These are phyloP conservation scores for Brassica incana DNA, from an alignment of 345 rosid species.

Conservation along the genomic window DNA sequence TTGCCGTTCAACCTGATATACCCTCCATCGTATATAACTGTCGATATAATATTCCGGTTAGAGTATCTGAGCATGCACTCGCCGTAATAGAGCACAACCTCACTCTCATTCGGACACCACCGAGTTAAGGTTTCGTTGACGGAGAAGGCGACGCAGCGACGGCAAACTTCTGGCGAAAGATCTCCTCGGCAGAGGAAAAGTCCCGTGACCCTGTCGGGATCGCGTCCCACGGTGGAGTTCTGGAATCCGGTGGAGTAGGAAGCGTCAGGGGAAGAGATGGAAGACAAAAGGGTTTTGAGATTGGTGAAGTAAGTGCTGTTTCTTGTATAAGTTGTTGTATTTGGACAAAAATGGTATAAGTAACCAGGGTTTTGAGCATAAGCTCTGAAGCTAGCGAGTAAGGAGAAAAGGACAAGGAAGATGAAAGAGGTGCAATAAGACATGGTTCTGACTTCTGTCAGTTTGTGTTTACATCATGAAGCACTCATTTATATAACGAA, in stretches of 20 bases:
- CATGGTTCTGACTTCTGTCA: conserved; percentile 4
- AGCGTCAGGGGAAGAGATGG: conserved; percentile 28
- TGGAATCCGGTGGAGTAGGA: conserved; percentile 40
- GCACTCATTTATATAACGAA: no score
- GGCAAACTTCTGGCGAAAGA: conserved; percentile 25
- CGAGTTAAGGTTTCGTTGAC: background rate
- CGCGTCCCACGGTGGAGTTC: conserved; percentile 40
- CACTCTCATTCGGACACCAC: conserved; percentile 33
- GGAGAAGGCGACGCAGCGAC: conserved; percentile 32
- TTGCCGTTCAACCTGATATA: background rate
- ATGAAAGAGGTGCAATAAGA: background rate
- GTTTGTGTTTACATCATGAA: background rate
- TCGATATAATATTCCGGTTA: conserved; percentile 15
- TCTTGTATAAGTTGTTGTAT: background rate
- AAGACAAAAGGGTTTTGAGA: conserved; percentile 42
- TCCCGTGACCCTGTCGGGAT: conserved; percentile 35
- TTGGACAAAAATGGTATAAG: background rate
- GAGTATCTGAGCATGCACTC: conserved; percentile 50
- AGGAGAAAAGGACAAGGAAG: conserved; percentile 17
- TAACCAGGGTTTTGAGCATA: conserved; percentile 33
- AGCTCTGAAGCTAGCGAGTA: conserved; percentile 24
- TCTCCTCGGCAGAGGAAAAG: conserved; percentile 49
- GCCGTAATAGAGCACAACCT: conserved; percentile 35
- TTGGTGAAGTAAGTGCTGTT: conserved; percentile 33
- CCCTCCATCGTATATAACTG: background rate